Conservation (phyloP, 1,284 basidiomycete species). For the Ustilago tritici region DNA sequence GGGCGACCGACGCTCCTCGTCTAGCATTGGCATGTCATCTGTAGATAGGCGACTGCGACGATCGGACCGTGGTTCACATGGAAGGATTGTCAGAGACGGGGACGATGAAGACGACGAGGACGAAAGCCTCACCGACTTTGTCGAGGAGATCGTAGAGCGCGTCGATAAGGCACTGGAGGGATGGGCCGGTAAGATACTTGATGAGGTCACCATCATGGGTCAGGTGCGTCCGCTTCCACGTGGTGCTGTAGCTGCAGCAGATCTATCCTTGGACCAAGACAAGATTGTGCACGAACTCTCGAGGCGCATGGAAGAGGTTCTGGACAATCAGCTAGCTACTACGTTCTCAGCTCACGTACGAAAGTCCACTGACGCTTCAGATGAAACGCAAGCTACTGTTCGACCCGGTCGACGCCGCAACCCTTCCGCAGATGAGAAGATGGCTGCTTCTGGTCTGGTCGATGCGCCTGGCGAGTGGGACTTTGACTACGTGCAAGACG, state of each 20-base stretch:
- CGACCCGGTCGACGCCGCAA: conserved; percentile 10
- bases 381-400: conserved; percentile 53
- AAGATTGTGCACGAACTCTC: conserved; percentile 34
- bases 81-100: neutral
- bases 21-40: conserved; percentile 26
- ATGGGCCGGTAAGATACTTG: conserved; percentile 64
- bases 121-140: conserved; percentile 53
- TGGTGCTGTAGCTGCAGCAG: neutral
- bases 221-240: conserved; percentile 54
- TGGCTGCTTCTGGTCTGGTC: conserved; percentile 17
- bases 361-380: conserved; percentile 31
- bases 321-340: conserved; percentile 26
- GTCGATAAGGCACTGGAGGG: conserved; percentile 59
- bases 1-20: conserved; percentile 5
- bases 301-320: conserved; percentile 26
- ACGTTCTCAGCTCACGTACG: conserved; percentile 20
- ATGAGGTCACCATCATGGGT: conserved; percentile 65
- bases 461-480: conserved; percentile 56
- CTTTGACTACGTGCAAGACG: conserved; percentile 62
- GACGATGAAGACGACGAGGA: conserved; percentile 45
- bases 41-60: conserved; percentile 23
- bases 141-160: conserved; percentile 62
- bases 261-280: conserved; percentile 24
- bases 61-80: conserved; percentile 1
- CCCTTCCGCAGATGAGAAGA: conserved; percentile 23